Conservation (phyloP, 1,284 basidiomycete genomes). For the Anthracocystis panici-leucophaei region DNA sequence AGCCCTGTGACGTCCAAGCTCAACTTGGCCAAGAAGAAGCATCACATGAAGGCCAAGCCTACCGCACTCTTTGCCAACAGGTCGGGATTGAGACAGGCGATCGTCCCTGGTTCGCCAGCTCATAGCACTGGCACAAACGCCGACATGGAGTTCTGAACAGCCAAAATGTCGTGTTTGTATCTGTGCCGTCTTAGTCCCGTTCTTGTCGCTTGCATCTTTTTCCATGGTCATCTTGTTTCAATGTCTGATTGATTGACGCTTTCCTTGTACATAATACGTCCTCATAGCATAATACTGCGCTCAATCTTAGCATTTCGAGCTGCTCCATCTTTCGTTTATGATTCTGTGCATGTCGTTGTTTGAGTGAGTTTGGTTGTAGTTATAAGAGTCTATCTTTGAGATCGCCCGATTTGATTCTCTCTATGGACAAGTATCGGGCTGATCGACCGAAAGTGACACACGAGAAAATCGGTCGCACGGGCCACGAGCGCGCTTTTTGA, state of each 20-base stretch:
- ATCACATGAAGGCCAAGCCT: constrained; percentile 66
- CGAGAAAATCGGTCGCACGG: too few relatives aligned
- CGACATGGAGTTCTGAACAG: constrained; percentile 39
- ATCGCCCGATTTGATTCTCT: too few relatives aligned
- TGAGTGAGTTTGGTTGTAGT: neutral
- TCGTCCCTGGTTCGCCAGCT: constrained; percentile 47
- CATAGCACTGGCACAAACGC: constrained; percentile 41
- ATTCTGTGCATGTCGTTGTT: constrained; percentile 4
- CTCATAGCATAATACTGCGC: constrained; percentile 15
- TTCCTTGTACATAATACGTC: constrained; percentile 5
- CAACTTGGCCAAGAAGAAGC: constrained; percentile 67
- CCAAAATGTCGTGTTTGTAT: too few relatives aligned
- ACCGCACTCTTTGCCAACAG: constrained; percentile 65
- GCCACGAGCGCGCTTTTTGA: too few relatives aligned
- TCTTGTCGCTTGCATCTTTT: constrained; percentile 10
- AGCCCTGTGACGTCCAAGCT: constrained; percentile 68
- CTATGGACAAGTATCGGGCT: too few relatives aligned
- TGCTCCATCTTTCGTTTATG: neutral
- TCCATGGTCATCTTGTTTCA: neutral
- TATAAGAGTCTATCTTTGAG: neutral
- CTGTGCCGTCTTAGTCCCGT: neutral
- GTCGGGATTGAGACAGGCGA: constrained; percentile 46
- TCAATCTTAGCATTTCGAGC: constrained; percentile 8
- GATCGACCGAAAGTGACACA: too few relatives aligned
- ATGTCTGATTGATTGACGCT: too few relatives aligned